Percentiles rank a stretch among this genome's conserved stretches.
Evolutionary conservation across 2,329 filamentous ascomycete species (phyloP).

Genomic region (Penicillium brasilianum): DNA sequence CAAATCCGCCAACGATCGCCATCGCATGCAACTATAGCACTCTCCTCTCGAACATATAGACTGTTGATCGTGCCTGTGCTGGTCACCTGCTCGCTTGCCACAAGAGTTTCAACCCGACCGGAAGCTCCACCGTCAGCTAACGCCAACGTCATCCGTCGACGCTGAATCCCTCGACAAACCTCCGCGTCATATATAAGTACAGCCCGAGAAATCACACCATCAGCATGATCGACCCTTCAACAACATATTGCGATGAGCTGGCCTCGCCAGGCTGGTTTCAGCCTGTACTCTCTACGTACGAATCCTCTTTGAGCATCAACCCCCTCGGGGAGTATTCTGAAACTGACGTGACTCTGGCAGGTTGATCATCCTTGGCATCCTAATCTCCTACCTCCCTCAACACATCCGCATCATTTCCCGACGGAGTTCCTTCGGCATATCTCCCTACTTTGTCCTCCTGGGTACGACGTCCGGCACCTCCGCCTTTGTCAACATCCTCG

Average conservation of each 20-base stretch:
- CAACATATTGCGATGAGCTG: conserved; percentile 56
- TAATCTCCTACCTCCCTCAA: conserved; percentile 93
- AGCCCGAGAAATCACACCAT: not conserved
- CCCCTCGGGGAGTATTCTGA: not conserved
- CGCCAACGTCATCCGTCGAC: conserved; percentile 6
- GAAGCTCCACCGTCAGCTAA: conserved; percentile 10
- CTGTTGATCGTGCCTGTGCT: not conserved
- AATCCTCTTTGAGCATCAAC: conserved; percentile 4
- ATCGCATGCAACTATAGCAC: not conserved
- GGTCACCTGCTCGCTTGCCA: conserved; percentile 10
- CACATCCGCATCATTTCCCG: conserved; percentile 88
- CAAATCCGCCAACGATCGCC: not conserved
- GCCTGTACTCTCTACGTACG: conserved; percentile 29
- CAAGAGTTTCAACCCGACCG: conserved; percentile 8
- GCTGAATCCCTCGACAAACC: conserved; percentile 9
- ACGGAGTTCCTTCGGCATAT: conserved; percentile 89
- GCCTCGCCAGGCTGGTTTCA: conserved; percentile 54
- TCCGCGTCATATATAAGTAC: conserved; percentile 18
- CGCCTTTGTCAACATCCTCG: conserved; percentile 89
- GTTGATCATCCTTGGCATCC: conserved; percentile 82
- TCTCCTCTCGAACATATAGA: not conserved
- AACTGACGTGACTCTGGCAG: conserved; percentile 40
- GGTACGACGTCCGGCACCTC: conserved; percentile 88
- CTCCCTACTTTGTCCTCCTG: conserved; percentile 92
- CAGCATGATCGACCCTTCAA: conserved; percentile 30